Percentiles rank a stretch among this genome's conserved stretches.
Conservation (phyloP, 306 rosid species). For the Dryas octopetala region DNA sequence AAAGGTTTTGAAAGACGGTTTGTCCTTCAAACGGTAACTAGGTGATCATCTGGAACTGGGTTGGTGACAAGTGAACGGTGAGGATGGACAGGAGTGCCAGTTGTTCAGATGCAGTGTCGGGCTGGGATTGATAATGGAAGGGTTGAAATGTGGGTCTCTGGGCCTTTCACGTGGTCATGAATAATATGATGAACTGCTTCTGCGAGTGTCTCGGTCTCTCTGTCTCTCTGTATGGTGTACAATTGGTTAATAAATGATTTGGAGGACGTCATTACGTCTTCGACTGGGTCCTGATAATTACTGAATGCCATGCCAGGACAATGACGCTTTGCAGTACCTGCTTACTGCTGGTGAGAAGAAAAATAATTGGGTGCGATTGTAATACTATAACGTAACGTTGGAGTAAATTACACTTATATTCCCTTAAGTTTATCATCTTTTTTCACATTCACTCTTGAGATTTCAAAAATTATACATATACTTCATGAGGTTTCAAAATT, state of each 20-base stretch:
- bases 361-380: too few relatives aligned
- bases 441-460: too few relatives aligned
- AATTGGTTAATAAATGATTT: slow-evolving; percentile 36
- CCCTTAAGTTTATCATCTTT: too few relatives aligned
- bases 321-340: background rate
- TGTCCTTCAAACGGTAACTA: slow-evolving; percentile 53
- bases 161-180: slow-evolving; percentile 58
- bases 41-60: slow-evolving; percentile 5
- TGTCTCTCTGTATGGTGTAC: background rate
- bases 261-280: slow-evolving; percentile 13
- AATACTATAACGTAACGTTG: too few relatives aligned
- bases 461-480: too few relatives aligned
- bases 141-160: slow-evolving; percentile 30
- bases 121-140: slow-evolving; percentile 26
- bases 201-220: background rate
- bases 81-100: slow-evolving; percentile 38
- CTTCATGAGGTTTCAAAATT: too few relatives aligned
- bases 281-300: background rate
- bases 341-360: too few relatives aligned
- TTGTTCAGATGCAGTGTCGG: slow-evolving; percentile 28
- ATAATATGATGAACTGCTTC: slow-evolving; percentile 25
- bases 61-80: slow-evolving; percentile 52
- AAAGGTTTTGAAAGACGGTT: slow-evolving; percentile 17
- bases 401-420: too few relatives aligned
- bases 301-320: background rate